These are phyloP conservation scores for Pezizomycotina sp. DNA, from an alignment of 2,329 filamentous ascomycete species.

Conservation along the genomic window DNA sequence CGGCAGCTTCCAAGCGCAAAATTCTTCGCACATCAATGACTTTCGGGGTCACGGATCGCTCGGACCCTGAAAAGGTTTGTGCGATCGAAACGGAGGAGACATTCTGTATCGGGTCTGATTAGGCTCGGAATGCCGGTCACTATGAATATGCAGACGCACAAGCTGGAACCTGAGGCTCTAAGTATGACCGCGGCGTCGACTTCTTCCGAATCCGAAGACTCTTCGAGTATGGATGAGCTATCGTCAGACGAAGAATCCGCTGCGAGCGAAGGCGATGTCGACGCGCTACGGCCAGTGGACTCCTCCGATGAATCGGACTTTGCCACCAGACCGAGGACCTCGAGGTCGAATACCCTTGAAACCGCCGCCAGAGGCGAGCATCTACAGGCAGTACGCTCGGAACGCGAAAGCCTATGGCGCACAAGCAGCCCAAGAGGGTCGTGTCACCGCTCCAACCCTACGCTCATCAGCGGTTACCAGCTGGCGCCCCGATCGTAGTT, in stretches of 20 bases:
- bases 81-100: slow-evolving; percentile 19
- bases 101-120: slow-evolving; percentile 20
- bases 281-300: too few relatives aligned
- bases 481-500: too few relatives aligned
- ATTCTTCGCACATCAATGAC: slow-evolving; percentile 10
- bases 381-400: neutral
- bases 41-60: slow-evolving; percentile 1
- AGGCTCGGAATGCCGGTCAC: slow-evolving; percentile 20
- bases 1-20: slow-evolving; percentile 22
- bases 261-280: slow-evolving; percentile 32
- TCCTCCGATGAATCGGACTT: too few relatives aligned
- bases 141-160: slow-evolving; percentile 52
- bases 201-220: slow-evolving; percentile 27
- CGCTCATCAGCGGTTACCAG: too few relatives aligned
- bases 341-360: neutral
- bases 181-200: slow-evolving; percentile 31
- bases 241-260: slow-evolving; percentile 29
- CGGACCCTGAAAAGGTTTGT: slow-evolving; percentile 20
- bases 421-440: too few relatives aligned
- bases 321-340: too few relatives aligned
- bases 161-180: slow-evolving; percentile 47
- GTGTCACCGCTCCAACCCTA: too few relatives aligned
- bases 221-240: slow-evolving; percentile 19
- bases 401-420: slow-evolving; percentile 17
- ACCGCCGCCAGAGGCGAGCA: neutral